Conservation (phyloP, 1,284 basidiomycete species). For the Boletus sp. region DNA sequence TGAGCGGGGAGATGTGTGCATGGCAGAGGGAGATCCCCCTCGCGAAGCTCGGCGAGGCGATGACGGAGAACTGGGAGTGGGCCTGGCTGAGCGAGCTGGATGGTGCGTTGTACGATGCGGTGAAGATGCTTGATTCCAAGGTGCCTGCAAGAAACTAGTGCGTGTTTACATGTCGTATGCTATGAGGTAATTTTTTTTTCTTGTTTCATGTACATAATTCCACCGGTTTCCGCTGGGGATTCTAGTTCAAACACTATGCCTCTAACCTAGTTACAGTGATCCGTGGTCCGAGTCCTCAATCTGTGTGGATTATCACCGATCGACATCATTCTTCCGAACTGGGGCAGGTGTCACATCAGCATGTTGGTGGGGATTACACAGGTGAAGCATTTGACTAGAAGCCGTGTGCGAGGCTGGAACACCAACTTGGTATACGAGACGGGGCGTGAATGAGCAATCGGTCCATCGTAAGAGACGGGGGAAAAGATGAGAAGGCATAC, state of each 20-base stretch:
- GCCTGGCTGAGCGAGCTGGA: conserved; percentile 36
- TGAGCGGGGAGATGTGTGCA: conserved; percentile 24
- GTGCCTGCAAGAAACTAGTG: not conserved
- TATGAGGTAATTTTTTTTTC: not conserved
- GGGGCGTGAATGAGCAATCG: no score
- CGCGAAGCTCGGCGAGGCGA: conserved; percentile 13
- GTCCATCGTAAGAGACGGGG: no score
- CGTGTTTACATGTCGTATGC: not conserved
- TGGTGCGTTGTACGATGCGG: conserved; percentile 27
- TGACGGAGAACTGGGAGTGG: conserved; percentile 36
- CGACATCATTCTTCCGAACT: no score
- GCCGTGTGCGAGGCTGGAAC: no score
- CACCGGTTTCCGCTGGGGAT: not conserved
- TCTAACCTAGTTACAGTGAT: no score
- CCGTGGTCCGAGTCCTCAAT: no score
- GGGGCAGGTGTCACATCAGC: not conserved
- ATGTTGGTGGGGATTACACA: no score
- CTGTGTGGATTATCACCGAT: no score
- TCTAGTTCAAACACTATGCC: no score
- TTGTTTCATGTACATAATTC: not conserved
- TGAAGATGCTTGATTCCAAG: conserved; percentile 19
- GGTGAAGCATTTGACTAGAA: no score
- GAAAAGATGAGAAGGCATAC: no score
- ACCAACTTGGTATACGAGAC: no score
- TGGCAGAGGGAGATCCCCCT: conserved; percentile 25